Evolutionary conservation across 371 early-diverging fungal genomes (phyloP), one percentile per base, ranked within the genome.

Genomic region (Lichtheimia ramosa): DNA sequence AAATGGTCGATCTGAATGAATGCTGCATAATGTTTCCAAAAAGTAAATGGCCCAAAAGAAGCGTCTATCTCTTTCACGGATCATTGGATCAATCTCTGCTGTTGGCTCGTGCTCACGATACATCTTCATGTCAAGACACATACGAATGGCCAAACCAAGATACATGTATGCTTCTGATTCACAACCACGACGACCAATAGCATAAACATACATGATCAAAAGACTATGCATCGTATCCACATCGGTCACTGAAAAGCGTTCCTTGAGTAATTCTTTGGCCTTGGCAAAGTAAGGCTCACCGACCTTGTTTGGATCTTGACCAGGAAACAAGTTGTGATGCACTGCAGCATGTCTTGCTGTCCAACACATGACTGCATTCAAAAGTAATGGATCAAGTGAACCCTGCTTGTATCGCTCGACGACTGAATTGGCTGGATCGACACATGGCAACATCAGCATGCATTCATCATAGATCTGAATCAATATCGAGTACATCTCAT

Each of bases 161-260:
- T 71, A 77, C 21, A 77, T 73, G 27, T 81, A 81, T 6, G 81
- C 77, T 48, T 77, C 77, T 8, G 77, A 75, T 57, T 72, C 69
- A 2, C 69, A 56, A 16, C 73, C 28, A 14, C 46, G 25, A 7
- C 60, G 41, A 5, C 81, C 81, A 56, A 75, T 74, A 3, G 73
- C 69, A 58, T 81, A 81, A 14, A 77, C 70, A 8, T 81, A 81
- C 77, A 81, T 74, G 16, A 81, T 62, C 16, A 81, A 52, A 12
- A 81, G 51, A 8, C 71, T 71, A 23, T 72, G 73, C 70, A 77
- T 73, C 1, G 78, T 81, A 43, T 73, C 75, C 4, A 74, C 51
- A 18, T 56, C 53, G 16, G 65, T 75, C 2, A 72, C 59, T 10
- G 61, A 49, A 51, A 77, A 75, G 0, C 76, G 62, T 2, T 73